phyloP scores from a whole-genome alignment of 805 yeast genomes.

The Saccharomycopsis javanensis region DNA sequence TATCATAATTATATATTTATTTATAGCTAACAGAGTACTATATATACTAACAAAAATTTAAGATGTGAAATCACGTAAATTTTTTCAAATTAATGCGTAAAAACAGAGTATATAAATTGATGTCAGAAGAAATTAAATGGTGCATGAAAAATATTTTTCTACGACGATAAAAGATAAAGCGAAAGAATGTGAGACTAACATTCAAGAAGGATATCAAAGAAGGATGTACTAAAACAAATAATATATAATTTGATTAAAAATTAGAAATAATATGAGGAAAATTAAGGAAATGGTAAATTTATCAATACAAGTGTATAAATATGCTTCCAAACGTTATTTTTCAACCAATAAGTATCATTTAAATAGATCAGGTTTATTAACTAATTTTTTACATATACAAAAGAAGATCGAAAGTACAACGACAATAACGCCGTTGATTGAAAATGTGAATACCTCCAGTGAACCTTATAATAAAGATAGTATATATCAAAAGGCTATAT shows the following conservation, averaged over 20 bases:
- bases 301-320: background rate
- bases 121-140: no score
- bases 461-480: background rate
- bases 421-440: background rate
- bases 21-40: background rate
- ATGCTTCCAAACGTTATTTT: background rate
- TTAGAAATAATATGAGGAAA: no score
- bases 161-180: no score
- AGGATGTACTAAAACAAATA: no score
- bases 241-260: no score
- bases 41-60: background rate
- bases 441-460: background rate
- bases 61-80: no score
- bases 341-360: background rate
- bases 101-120: no score
- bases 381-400: background rate
- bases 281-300: background rate
- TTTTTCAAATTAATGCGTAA: background rate
- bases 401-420: background rate
- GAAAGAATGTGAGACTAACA: no score
- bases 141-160: no score
- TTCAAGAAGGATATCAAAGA: no score
- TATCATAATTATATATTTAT: background rate
- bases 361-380: background rate
- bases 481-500: slow-evolving; percentile 3